Percentiles rank a stretch among this genome's conserved stretches.
Evolutionary conservation across 2,329 filamentous ascomycete genomes (phyloP).

Genomic region (Alternaria hordeiaustralica): DNA sequence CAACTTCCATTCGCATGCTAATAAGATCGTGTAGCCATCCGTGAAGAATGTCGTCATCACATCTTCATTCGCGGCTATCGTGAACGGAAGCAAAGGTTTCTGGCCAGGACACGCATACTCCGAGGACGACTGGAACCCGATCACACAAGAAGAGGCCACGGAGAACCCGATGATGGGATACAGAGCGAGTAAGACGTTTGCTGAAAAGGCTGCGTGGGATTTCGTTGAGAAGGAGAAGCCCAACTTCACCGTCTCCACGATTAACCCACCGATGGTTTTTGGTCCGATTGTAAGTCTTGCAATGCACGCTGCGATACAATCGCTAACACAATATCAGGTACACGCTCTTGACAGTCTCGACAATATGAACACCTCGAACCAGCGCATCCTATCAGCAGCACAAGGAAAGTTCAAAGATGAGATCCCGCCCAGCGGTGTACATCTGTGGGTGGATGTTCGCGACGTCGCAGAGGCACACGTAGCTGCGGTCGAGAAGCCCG

Average conservation of each 20-base stretch:
- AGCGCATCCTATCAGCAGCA: constrained; percentile 68
- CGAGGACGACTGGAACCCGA: constrained; percentile 64
- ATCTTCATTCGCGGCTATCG: constrained; percentile 71
- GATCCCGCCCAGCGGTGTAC: constrained; percentile 64
- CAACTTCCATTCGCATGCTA: background rate
- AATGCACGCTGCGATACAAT: background rate
- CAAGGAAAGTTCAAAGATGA: constrained; percentile 65
- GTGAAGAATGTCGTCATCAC: constrained; percentile 78
- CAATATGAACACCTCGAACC: constrained; percentile 76
- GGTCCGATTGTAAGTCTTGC: constrained; percentile 54
- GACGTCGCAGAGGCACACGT: constrained; percentile 70
- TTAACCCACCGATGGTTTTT: constrained; percentile 59
- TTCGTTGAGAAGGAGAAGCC: constrained; percentile 60
- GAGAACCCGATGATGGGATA: constrained; percentile 54
- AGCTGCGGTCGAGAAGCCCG: constrained; percentile 62
- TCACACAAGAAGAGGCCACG: constrained; percentile 59
- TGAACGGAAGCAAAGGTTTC: constrained; percentile 62
- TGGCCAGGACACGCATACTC: constrained; percentile 59
- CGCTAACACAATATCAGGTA: constrained; percentile 27
- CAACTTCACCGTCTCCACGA: constrained; percentile 56
- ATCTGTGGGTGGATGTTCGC: constrained; percentile 55
- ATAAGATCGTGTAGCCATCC: constrained; percentile 48
- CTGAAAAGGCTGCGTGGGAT: constrained; percentile 61
- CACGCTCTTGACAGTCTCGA: constrained; percentile 68
- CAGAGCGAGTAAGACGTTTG: constrained; percentile 68